Conservation (phyloP, 1,284 basidiomycete species). For the Cryptococcus wingfieldii region DNA sequence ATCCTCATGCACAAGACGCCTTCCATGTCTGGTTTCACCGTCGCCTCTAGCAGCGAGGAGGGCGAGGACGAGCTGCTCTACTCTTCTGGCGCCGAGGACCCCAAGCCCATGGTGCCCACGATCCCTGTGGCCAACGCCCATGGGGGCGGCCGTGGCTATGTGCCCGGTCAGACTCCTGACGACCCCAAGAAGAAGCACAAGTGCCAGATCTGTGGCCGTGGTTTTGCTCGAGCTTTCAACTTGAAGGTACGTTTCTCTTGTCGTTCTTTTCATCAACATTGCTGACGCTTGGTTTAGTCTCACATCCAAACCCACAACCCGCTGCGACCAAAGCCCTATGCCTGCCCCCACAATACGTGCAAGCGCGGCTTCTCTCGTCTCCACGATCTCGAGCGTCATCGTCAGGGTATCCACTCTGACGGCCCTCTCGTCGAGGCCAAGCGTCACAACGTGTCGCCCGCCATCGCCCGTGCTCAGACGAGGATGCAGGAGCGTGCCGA, state of each 20-base stretch:
- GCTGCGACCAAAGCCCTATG: slow-evolving; percentile 47
- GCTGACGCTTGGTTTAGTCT: slow-evolving; percentile 29
- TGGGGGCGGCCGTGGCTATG: slow-evolving; percentile 48
- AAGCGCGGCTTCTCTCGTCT: slow-evolving; percentile 49
- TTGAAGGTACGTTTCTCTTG: slow-evolving; percentile 39
- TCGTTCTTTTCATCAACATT: background rate
- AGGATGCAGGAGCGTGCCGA: slow-evolving; percentile 42
- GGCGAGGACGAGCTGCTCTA: slow-evolving; percentile 24
- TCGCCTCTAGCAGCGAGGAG: slow-evolving; percentile 9
- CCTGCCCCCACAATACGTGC: slow-evolving; percentile 47
- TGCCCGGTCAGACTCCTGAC: slow-evolving; percentile 49
- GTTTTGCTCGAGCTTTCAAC: slow-evolving; percentile 50
- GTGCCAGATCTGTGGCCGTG: slow-evolving; percentile 48
- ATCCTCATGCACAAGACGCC: slow-evolving; percentile 12
- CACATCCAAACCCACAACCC: slow-evolving; percentile 50
- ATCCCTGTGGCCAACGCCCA: slow-evolving; percentile 40
- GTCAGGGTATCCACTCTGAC: slow-evolving; percentile 49
- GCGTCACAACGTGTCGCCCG: slow-evolving; percentile 43
- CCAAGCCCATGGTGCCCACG: slow-evolving; percentile 15
- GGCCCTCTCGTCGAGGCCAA: slow-evolving; percentile 49
- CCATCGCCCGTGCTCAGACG: slow-evolving; percentile 44
- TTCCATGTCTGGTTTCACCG: slow-evolving; percentile 3
- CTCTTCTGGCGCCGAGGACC: slow-evolving; percentile 15
- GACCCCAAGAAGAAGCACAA: slow-evolving; percentile 51
- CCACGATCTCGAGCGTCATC: slow-evolving; percentile 51